Evolutionary conservation across 352 stramenopile species (phyloP).

Genomic region (Phytophthora colocasiae): DNA sequence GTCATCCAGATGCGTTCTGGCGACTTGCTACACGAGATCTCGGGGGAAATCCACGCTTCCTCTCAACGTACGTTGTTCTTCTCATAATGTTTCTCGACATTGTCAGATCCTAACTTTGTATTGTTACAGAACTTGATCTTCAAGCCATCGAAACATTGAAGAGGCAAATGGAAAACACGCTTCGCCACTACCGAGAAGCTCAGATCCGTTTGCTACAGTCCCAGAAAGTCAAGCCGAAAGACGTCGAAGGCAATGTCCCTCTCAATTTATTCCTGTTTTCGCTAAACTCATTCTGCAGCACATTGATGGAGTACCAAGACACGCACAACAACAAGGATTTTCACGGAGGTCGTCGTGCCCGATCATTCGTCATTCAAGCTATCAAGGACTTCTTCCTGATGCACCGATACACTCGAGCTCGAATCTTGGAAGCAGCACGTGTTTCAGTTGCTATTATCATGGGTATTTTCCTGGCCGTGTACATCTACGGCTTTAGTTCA

Average conservation of each 20-base stretch:
- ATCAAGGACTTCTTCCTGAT: slow-evolving; percentile 51
- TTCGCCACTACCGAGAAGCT: slow-evolving; percentile 61
- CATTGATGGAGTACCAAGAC: slow-evolving; percentile 67
- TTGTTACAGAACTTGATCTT: slow-evolving; percentile 54
- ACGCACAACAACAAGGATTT: slow-evolving; percentile 68
- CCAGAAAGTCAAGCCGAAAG: slow-evolving; percentile 53
- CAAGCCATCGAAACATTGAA: slow-evolving; percentile 52
- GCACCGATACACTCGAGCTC: slow-evolving; percentile 20
- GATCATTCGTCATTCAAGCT: slow-evolving; percentile 51
- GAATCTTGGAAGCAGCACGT: slow-evolving; percentile 14
- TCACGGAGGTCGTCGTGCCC: slow-evolving; percentile 44
- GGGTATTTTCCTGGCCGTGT: slow-evolving; percentile 67
- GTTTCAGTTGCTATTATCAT: slow-evolving; percentile 56
- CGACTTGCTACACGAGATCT: slow-evolving; percentile 78
- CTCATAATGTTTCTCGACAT: background rate
- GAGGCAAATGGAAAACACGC: slow-evolving; percentile 63
- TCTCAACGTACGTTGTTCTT: slow-evolving; percentile 41
- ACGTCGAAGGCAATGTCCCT: slow-evolving; percentile 74
- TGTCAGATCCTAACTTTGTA: background rate
- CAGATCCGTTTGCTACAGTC: slow-evolving; percentile 62
- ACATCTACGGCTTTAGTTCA: slow-evolving; percentile 69
- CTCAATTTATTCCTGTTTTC: slow-evolving; percentile 83
- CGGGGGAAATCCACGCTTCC: slow-evolving; percentile 59
- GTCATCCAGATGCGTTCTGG: slow-evolving; percentile 73
- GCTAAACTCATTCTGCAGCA: slow-evolving; percentile 78